Percentiles rank a stretch among this genome's conserved stretches.
Conservation (phyloP, 352 stramenopile species). For the Pelagophyceae sp. region DNA sequence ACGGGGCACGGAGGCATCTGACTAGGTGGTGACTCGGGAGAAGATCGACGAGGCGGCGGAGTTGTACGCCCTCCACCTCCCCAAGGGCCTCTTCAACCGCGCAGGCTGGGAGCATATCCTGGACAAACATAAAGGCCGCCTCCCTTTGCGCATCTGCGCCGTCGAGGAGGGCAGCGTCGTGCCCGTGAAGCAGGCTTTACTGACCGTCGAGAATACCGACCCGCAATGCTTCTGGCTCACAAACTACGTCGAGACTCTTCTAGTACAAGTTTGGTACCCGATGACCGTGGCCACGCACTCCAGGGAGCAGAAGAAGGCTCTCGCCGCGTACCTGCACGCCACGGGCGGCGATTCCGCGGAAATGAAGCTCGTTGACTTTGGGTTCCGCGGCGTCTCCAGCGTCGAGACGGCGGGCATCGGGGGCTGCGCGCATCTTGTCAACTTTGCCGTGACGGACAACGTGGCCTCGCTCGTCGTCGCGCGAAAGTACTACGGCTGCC, state of each 20-base stretch:
- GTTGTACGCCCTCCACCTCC: background rate
- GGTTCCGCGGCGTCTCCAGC: slow-evolving; percentile 13
- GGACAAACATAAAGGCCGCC: background rate
- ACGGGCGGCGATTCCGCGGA: slow-evolving; percentile 2
- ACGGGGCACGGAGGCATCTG: too few species aligned
- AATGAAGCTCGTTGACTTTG: slow-evolving; percentile 16
- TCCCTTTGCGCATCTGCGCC: background rate
- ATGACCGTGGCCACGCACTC: slow-evolving; percentile 18
- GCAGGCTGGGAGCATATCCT: slow-evolving; percentile 16
- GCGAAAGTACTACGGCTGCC: background rate
- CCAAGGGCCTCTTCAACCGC: slow-evolving; percentile 8
- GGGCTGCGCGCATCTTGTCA: slow-evolving; percentile 5
- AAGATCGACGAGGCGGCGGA: slow-evolving; percentile 13
- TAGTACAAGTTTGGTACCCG: slow-evolving; percentile 18
- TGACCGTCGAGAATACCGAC: slow-evolving; percentile 20
- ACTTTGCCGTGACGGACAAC: slow-evolving; percentile 8
- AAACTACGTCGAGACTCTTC: slow-evolving; percentile 14
- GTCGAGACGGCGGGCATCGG: slow-evolving; percentile 10
- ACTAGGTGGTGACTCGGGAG: background rate
- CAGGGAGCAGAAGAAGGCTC: slow-evolving; percentile 18
- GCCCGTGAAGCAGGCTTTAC: background rate
- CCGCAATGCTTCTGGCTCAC: slow-evolving; percentile 17
- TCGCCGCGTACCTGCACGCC: background rate
- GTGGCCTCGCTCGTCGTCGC: slow-evolving; percentile 6
- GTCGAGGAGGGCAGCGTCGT: slow-evolving; percentile 5